Evolutionary conservation across 305 asterid genomes (phyloP).

Genomic region (Plantago coronopus): DNA sequence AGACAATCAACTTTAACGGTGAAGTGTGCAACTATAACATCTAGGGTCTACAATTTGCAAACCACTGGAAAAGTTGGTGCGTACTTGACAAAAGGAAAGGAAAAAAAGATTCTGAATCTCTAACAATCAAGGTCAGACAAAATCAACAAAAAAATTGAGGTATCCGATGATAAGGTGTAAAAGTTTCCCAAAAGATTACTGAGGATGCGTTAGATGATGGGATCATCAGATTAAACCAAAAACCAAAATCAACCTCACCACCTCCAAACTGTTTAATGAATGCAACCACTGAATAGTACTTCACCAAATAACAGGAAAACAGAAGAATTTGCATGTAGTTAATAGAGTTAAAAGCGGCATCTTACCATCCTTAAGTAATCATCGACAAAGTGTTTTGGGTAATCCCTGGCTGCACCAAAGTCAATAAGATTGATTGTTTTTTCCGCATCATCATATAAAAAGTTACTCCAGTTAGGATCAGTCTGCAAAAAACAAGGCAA

Average conservation of each 20-base stretch:
- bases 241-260: background rate
- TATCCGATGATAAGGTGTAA: background rate
- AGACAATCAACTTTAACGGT: background rate
- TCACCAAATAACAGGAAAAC: background rate
- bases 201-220: slow-evolving; percentile 9
- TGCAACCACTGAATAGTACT: background rate
- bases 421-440: slow-evolving; percentile 81
- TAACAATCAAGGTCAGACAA: too few species aligned
- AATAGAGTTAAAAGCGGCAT: slow-evolving; percentile 15
- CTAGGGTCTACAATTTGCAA: too few species aligned
- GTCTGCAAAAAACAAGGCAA: slow-evolving; percentile 62
- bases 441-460: slow-evolving; percentile 56
- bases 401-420: slow-evolving; percentile 93
- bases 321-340: slow-evolving; percentile 11
- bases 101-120: too few species aligned
- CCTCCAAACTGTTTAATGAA: slow-evolving; percentile 3
- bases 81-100: too few species aligned
- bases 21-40: too few species aligned
- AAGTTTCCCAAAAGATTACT: slow-evolving; percentile 3
- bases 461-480: slow-evolving; percentile 98
- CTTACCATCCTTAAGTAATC: slow-evolving; percentile 87
- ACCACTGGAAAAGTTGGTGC: too few species aligned
- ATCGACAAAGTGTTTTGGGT: slow-evolving; percentile 78
- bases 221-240: too few species aligned
- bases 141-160: too few species aligned